Conservation (phyloP, 306 rosid genomes). For the Sesbania bispinosa region DNA sequence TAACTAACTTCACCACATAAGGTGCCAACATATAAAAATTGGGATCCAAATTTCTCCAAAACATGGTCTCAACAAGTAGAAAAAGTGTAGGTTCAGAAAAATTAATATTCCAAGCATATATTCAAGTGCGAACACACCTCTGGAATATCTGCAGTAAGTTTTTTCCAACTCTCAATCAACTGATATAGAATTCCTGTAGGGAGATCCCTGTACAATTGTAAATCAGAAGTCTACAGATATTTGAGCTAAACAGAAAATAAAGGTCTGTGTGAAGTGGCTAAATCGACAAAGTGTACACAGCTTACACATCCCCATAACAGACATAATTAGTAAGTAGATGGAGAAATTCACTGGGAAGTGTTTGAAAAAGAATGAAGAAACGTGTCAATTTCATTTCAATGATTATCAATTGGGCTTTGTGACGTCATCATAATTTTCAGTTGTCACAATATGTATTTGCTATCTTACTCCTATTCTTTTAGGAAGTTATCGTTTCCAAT, state of each 20-base stretch:
- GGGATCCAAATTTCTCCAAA: conserved; percentile 3
- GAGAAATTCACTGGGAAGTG: neutral
- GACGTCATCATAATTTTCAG: neutral
- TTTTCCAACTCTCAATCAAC: conserved; percentile 73
- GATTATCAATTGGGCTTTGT: neutral
- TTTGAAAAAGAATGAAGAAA: neutral
- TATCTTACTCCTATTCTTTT: neutral
- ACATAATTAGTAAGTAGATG: neutral
- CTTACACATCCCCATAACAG: neutral
- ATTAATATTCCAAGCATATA: conserved; percentile 16
- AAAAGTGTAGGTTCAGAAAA: neutral
- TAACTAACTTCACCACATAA: neutral
- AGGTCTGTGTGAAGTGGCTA: neutral
- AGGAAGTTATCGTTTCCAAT: neutral
- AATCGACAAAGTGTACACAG: neutral
- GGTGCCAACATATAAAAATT: conserved; percentile 6
- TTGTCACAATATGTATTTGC: neutral
- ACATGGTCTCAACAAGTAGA: neutral
- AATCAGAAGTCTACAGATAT: conserved; percentile 13
- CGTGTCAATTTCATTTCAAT: conserved; percentile 1
- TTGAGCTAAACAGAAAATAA: conserved; percentile 10
- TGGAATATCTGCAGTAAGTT: conserved; percentile 44
- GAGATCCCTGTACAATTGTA: conserved; percentile 65
- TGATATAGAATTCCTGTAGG: conserved; percentile 51
- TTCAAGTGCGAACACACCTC: conserved; percentile 55